Conservation (phyloP, 306 rosid species). For the Phaseolus lunatus region DNA sequence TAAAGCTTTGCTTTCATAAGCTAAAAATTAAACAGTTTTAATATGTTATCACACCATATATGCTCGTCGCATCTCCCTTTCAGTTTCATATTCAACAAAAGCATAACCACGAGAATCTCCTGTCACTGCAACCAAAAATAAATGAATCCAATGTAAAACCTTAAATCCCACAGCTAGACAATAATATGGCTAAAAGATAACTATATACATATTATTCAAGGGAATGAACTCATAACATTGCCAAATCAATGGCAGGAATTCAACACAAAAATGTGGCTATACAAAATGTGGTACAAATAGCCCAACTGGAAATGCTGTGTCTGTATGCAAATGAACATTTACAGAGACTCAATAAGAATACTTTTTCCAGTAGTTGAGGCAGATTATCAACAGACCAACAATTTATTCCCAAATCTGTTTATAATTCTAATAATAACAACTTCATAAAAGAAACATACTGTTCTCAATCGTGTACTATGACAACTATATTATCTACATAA, state of each 20-base stretch:
- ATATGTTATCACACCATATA: constrained; percentile 61
- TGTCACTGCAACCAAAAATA: constrained; percentile 63
- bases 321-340: background rate
- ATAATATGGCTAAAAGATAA: background rate
- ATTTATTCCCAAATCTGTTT: background rate
- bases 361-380: background rate
- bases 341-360: constrained; percentile 8
- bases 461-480: background rate
- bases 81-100: constrained; percentile 86
- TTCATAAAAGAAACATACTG: background rate
- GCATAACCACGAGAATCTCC: constrained; percentile 97
- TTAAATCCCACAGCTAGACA: constrained; percentile 7
- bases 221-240: constrained; percentile 2
- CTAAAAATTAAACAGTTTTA: constrained; percentile 6
- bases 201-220: background rate
- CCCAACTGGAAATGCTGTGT: background rate
- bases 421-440: background rate
- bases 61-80: constrained; percentile 82
- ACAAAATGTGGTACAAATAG: background rate
- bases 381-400: background rate
- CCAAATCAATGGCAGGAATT: background rate
- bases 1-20: background rate
- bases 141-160: constrained; percentile 18
- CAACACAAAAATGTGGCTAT: constrained; percentile 1
- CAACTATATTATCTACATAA: constrained; percentile 18